phyloP scores from a whole-genome alignment of 441 rosid species.

The Dalechampia spathulata region DNA sequence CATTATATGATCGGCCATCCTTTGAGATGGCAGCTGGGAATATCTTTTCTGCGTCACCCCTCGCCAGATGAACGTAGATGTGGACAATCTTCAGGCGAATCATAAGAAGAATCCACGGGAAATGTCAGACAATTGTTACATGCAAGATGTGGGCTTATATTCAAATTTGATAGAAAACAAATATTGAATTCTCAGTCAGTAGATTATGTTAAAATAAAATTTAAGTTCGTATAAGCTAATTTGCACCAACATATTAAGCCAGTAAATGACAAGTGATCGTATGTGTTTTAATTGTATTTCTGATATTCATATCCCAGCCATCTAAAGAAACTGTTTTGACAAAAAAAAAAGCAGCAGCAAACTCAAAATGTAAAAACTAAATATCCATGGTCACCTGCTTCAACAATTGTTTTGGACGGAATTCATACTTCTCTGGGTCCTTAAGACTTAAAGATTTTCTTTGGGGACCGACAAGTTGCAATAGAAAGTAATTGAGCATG shows the following conservation, averaged over 20 bases:
- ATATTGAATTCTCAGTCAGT: not conserved
- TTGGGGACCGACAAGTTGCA: constrained; percentile 98
- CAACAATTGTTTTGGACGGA: constrained; percentile 89
- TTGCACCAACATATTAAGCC: not conserved
- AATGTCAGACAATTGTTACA: not conserved
- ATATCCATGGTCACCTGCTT: constrained; percentile 58
- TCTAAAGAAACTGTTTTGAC: constrained; percentile 1
- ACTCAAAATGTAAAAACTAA: not conserved
- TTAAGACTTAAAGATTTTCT: constrained; percentile 83
- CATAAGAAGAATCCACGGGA: not conserved
- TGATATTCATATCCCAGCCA: not conserved
- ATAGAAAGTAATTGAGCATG: constrained; percentile 95
- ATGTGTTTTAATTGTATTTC: not conserved
- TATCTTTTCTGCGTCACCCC: constrained; percentile 70
- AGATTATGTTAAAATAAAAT: not conserved
- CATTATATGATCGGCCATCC: constrained; percentile 95
- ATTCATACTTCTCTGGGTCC: constrained; percentile 97
- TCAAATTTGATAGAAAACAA: not conserved
- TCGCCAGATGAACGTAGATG: constrained; percentile 84
- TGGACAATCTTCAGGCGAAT: constrained; percentile 65
- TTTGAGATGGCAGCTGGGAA: constrained; percentile 90
- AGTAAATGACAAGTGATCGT: not conserved
- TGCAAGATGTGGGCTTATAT: not conserved
- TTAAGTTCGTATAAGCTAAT: not conserved
- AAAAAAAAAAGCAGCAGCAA: not conserved